Conservation (phyloP, 2,329 filamentous ascomycete species). For the Penicillium decumbens region DNA sequence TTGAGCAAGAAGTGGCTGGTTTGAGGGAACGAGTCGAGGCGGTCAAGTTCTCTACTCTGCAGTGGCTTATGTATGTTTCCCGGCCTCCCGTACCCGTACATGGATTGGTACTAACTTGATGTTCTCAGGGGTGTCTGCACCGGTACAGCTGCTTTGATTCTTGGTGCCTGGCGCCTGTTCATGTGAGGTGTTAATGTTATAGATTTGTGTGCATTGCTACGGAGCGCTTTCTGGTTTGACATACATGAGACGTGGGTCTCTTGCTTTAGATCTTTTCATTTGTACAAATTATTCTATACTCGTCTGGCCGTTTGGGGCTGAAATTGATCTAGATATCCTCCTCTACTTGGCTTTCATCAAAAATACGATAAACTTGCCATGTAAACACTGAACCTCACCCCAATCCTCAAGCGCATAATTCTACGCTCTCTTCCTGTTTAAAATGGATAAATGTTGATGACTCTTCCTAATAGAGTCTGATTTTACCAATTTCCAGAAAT, state of each 20-base stretch:
- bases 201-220: slow-evolving; percentile 17
- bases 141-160: slow-evolving; percentile 60
- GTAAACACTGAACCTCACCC: no score
- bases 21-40: slow-evolving; percentile 88
- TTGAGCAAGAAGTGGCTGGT: slow-evolving; percentile 93
- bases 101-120: slow-evolving; percentile 25
- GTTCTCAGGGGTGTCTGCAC: slow-evolving; percentile 57
- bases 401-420: no score
- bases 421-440: no score
- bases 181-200: slow-evolving; percentile 44
- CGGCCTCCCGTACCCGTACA: not conserved
- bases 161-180: slow-evolving; percentile 63
- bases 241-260: slow-evolving; percentile 8
- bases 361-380: not conserved
- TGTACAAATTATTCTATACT: slow-evolving; percentile 13
- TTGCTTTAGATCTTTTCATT: slow-evolving; percentile 6
- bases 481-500: no score
- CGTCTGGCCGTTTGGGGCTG: not conserved
- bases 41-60: slow-evolving; percentile 95
- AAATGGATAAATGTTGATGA: no score
- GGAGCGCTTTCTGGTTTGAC: slow-evolving; percentile 14
- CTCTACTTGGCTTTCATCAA: not conserved
- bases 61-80: slow-evolving; percentile 87
- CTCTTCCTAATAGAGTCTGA: no score
- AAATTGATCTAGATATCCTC: not conserved